Evolutionary conservation across 345 rosid genomes (phyloP), one percentile per base, ranked within the genome.

Genomic region (Alliaria petiolata): DNA sequence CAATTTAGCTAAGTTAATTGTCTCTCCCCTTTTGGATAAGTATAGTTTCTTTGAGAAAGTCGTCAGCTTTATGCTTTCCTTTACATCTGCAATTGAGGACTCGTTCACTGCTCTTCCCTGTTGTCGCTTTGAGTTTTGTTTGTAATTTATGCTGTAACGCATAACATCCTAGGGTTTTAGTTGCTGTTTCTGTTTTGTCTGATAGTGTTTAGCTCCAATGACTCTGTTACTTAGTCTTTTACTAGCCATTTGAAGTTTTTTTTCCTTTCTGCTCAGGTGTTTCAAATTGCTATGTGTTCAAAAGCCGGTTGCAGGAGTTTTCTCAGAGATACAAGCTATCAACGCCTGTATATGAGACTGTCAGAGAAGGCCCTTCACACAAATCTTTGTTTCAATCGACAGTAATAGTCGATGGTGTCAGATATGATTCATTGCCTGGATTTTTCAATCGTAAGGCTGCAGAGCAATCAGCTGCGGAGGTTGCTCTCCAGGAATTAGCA

Each of bases 391-490:
- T 95, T 69, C 84, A 81, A 31, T 95, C 99, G 20, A 72, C 89
- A 0, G 98, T 95, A 25, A 80, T 76, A 42, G 74, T 91, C 26
- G 81, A 87, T 39, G 86, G 87, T 70, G 82, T 80, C 49, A 83
- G 81, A 67, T 91, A 95, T 74, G 81, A 86, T 43, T 91, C 96
- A 0, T 78, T 95, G 78, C 92, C 88, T 26, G 92, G 96, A 19
- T 91, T 95, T 79, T 87, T 76, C 69, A 95, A 91, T 74, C 90
- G 98, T 54, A 91, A 91, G 83, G 96, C 98, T 64, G 96, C 99
- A 0, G 98, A 95, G 79, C 98, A 95, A 38, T 91, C 99, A 8
- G 98, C 98, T 75, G 98, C 98, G 0, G 98, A 89, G 83, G 92
- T 89, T 62, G 96, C 98, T 65, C 89, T 95, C 26, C 7, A 45